phyloP scores from a whole-genome alignment of 2,329 filamentous ascomycete species.

The Diplocarpon mali region DNA sequence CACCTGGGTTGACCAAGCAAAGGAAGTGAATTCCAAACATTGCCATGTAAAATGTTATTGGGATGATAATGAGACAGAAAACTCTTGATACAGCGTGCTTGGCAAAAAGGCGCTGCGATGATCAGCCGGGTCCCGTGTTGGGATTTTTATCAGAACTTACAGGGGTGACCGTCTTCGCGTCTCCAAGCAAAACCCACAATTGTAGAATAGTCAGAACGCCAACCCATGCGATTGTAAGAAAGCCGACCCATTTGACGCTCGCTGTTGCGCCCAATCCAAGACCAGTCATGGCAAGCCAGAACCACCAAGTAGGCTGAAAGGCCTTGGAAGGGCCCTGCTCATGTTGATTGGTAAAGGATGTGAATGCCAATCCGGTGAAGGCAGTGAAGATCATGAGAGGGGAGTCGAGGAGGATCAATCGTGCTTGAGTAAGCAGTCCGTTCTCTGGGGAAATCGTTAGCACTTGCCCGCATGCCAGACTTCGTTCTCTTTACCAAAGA shows the following conservation, averaged over 20 bases:
- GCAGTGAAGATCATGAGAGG: conserved; percentile 89
- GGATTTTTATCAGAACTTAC: conserved; percentile 34
- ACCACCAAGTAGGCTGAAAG: conserved; percentile 91
- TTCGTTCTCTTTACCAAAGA: conserved; percentile 58
- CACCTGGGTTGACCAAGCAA: conserved; percentile 86
- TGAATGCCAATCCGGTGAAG: conserved; percentile 81
- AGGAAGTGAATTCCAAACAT: conserved; percentile 98
- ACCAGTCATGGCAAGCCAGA: conserved; percentile 84
- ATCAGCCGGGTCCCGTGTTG: conserved; percentile 18
- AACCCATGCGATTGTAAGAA: conserved; percentile 98
- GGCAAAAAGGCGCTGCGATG: conserved; percentile 58
- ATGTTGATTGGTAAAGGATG: conserved; percentile 91
- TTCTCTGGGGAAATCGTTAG: conserved; percentile 54
- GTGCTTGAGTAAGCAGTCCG: conserved; percentile 86
- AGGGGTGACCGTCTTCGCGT: conserved; percentile 73
- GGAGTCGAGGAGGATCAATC: conserved; percentile 90
- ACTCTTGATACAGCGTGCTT: conserved; percentile 89
- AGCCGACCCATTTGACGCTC: conserved; percentile 97
- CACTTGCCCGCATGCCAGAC: conserved; percentile 15
- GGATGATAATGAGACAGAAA: conserved; percentile 87
- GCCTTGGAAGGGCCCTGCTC: conserved; percentile 83
- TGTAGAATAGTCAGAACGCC: conserved; percentile 82
- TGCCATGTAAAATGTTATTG: conserved; percentile 79
- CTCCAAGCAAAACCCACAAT: conserved; percentile 89
- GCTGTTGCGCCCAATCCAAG: conserved; percentile 79